Conservation (phyloP, 2,329 filamentous ascomycete species). For the Cercospora sp. region DNA sequence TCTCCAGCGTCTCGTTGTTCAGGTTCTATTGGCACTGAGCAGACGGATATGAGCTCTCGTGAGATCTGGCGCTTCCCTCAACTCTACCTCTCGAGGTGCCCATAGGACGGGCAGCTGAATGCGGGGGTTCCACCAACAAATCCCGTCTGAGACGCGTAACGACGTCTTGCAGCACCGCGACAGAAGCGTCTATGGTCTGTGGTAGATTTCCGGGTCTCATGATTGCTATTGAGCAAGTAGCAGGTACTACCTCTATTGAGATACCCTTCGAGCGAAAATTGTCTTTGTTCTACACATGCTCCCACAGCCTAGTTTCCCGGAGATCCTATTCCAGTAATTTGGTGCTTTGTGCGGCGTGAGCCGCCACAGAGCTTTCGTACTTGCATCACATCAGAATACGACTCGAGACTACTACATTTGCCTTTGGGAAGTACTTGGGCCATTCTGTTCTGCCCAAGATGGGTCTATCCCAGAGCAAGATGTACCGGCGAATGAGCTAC, state of each 20-base stretch:
- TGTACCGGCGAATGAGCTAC: conserved; percentile 6
- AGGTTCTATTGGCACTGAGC: no score
- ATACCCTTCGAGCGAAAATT: neutral
- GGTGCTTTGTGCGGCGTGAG: neutral
- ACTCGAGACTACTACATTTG: neutral
- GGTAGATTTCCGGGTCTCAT: neutral
- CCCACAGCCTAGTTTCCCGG: neutral
- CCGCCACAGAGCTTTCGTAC: neutral
- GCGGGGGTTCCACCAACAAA: neutral
- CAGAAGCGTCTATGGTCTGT: neutral
- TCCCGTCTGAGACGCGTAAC: neutral
- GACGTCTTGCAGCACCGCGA: neutral
- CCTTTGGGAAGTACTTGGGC: neutral
- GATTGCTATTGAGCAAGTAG: neutral
- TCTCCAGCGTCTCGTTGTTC: neutral
- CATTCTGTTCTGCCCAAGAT: neutral
- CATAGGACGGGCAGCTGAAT: neutral
- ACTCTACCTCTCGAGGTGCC: neutral
- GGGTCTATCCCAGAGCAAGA: conserved; percentile 5
- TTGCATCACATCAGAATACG: neutral
- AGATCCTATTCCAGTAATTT: no score
- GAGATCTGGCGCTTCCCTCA: neutral
- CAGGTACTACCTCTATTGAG: neutral
- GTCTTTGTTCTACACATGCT: neutral
- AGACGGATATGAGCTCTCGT: no score